Evolutionary conservation across 768 basidiomycete species (phyloP), one percentile per base, ranked within the genome.

Genomic region (Agrocybe pediades): DNA sequence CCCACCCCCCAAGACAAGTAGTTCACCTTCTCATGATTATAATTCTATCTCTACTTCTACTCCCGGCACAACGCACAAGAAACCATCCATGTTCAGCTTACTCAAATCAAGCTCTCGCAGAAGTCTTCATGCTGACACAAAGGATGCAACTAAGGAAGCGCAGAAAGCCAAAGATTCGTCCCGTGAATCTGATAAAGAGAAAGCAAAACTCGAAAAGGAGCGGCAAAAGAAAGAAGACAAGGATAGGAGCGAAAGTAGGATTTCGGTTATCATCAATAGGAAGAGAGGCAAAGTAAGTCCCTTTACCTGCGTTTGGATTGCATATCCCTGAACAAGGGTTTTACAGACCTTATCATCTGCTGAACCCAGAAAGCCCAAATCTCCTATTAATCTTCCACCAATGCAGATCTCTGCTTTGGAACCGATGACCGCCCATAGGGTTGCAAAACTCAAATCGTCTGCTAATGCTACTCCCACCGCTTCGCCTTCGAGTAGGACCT

Each of bases 321-420:
- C 7, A 33, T 41, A 52, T 58, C 26, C 63, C 51, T 60, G 44
- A 55, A 47, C 43, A 43, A 46, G 23, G 23, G 17, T 23, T 48
- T 64, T 49, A 13, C 66, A 95, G 94, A 95, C 92, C 11, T 68
- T 92, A 43, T 95, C 93, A 16, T 91, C 88, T 15, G 80, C 83
- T 21, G 92, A 95, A 59, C 82, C 89, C 46, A 86, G 87, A 68
- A 92, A 91, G 66, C 74, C 79, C 27, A 81, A 84, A 63, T 80
- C 84, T 17, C 81, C 86, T 42, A 81, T 88, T 54, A 81, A 79
- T 64, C 72, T 96, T 61, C 95, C 95, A 13, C 95, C 95, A 19
- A 88, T 96, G 84, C 93, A 95, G 65, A 90, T 96, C 65, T 78
- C 88, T 27, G 92, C 90, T 15, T 74, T 95, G 55, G 89, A 92